Base-by-base conservation (phyloP, 306 rosid species). In the Benincasa hispida region DNA sequence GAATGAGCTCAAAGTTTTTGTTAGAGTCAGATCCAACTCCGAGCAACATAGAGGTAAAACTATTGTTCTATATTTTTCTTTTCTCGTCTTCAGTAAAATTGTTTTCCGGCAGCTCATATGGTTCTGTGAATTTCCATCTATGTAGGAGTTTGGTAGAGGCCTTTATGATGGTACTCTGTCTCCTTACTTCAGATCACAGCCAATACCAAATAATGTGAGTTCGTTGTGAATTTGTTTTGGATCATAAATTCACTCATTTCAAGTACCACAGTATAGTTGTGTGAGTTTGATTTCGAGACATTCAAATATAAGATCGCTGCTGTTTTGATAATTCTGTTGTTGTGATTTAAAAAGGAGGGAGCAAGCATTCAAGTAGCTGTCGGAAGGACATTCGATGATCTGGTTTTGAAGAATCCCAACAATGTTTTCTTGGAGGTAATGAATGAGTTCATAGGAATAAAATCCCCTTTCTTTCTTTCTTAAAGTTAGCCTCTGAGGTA, bases 391-490 rank as follows among this genome's bases (percentile, higher is more conserved):
- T 89, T 90, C 78, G 95, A 89, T 53, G 90, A 85, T 11, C 78
- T 83, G 81, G 82, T 94, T 84, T 84, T 94, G 86, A 79, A 82
- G 79, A 87, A 87, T 74, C 72, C 83, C 79, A 87, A 89, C 81
- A 88, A 87, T 81, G 93, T 92, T 72, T 79, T 92, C 79, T 86
- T 94, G 66, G 98, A 94, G 97, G 99, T 94, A 87, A 81, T 88
- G 41, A 22, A 62, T 56, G 57, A 53, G 22, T 53, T 48, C 3
- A 12, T 45, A 2, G 51, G 51, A 45, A 45, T 13, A 41, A 45
- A 42, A 45, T 45, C 51, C 51, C 17, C n/a, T n/a, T n/a, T n/a
- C n/a, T 45, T 45, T 13, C 51, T 45, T 45, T 45, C 18, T 45
- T 45, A 45, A 45, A 45, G 18, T 45, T 45, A 3, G 51, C 51